Evolutionary conservation across 768 basidiomycete genomes (phyloP).

Genomic region (Rhodotorula toruloides): DNA sequence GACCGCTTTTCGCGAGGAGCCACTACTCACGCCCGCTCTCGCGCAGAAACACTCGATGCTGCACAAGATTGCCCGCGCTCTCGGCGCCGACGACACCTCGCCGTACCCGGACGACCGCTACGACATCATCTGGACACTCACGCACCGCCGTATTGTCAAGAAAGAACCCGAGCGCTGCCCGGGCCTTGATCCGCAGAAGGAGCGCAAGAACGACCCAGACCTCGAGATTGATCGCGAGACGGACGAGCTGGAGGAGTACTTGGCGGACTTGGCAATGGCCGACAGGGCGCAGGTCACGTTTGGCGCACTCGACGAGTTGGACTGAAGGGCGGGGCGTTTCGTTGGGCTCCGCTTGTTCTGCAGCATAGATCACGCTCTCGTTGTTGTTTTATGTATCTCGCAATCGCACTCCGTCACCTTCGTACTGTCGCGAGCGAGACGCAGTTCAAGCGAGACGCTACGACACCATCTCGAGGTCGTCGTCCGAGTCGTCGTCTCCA

Average conservation of each 20-base stretch:
- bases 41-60: conserved; percentile 37
- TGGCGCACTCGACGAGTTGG: neutral
- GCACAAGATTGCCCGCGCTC: conserved; percentile 14
- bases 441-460: neutral
- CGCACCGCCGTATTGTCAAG: conserved; percentile 10
- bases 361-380: too few species aligned
- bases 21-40: neutral
- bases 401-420: too few species aligned
- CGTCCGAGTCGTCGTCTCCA: conserved; percentile 9
- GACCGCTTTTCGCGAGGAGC: too few species aligned
- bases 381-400: too few species aligned
- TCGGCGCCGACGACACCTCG: conserved; percentile 6
- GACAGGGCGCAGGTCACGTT: neutral
- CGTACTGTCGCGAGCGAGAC: too few species aligned
- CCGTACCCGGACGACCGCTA: conserved; percentile 36
- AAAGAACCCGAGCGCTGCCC: conserved; percentile 36
- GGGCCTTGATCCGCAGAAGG: conserved; percentile 19
- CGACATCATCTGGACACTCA: conserved; percentile 38
- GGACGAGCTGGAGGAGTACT: neutral
- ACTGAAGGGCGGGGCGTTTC: too few species aligned
- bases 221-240: conserved; percentile 1
- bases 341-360: too few species aligned
- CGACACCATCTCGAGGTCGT: conserved; percentile 26
- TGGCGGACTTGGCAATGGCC: too few species aligned
- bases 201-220: conserved; percentile 19